These are phyloP conservation scores for Tympanopsis confertula DNA, from an alignment of 2,329 filamentous ascomycete species.

Conservation along the genomic window DNA sequence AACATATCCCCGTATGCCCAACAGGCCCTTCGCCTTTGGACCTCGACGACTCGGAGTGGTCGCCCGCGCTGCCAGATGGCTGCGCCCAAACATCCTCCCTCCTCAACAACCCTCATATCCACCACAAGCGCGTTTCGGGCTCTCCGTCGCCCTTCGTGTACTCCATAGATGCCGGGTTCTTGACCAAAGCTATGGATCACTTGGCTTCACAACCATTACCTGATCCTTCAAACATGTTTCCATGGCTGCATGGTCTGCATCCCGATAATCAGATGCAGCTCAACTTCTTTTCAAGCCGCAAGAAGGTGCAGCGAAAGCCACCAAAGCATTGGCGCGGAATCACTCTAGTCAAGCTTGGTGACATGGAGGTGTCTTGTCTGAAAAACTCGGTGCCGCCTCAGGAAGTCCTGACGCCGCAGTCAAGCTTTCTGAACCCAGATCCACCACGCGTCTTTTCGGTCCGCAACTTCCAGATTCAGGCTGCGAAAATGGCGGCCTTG, in stretches of 20 bases:
- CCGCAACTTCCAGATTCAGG: conserved; percentile 66
- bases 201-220: conserved; percentile 52
- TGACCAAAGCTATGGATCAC: conserved; percentile 50
- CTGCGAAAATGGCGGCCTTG: conserved; percentile 56
- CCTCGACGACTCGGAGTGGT: too few species aligned
- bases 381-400: conserved; percentile 56
- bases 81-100: too few species aligned
- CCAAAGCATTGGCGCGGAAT: conserved; percentile 55
- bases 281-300: conserved; percentile 56
- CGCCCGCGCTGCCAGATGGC: too few species aligned
- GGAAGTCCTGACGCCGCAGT: conserved; percentile 41
- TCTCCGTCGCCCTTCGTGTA: conserved; percentile 48
- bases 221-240: conserved; percentile 55
- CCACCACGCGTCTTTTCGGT: conserved; percentile 62
- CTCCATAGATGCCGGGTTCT: conserved; percentile 43
- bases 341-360: conserved; percentile 58
- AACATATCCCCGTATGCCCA: conserved; percentile 55
- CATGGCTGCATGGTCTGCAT: conserved; percentile 65
- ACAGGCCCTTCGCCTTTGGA: conserved; percentile 39
- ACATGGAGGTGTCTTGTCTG: conserved; percentile 46
- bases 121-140: too few species aligned
- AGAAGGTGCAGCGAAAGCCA: conserved; percentile 44
- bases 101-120: too few species aligned
- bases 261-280: conserved; percentile 58
- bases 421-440: conserved; percentile 50